These are phyloP conservation scores for Vitis rotundifolia DNA, from an alignment of 164 flowering plant species.

Conservation along the genomic window DNA sequence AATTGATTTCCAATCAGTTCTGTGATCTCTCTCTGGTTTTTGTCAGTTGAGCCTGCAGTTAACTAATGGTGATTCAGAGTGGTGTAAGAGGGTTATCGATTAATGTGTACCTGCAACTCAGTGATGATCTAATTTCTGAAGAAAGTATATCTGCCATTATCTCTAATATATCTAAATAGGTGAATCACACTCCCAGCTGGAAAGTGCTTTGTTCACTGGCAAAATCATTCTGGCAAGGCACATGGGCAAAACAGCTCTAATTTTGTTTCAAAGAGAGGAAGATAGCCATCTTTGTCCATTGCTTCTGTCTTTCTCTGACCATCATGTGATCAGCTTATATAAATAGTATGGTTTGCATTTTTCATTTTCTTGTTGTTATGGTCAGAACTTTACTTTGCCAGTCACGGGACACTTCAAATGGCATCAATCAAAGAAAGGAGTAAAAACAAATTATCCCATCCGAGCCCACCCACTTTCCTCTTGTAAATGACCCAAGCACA, in stretches of 20 bases:
- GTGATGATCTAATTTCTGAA: too few species aligned
- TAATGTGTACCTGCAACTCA: not conserved
- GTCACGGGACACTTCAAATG: too few species aligned
- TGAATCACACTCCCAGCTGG: constrained; percentile 45
- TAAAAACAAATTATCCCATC: too few species aligned
- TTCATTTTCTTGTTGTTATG: too few species aligned
- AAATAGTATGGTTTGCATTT: too few species aligned
- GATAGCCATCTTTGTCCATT: not conserved
- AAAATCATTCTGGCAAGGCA: constrained; percentile 16
- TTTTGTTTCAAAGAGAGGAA: constrained; percentile 22
- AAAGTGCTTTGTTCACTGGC: constrained; percentile 22
- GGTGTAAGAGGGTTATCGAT: too few species aligned
- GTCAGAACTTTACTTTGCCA: too few species aligned
- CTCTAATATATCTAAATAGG: not conserved
- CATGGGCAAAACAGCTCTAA: too few species aligned
- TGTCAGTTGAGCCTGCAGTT: not conserved
- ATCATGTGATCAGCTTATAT: too few species aligned
- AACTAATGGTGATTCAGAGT: not conserved
- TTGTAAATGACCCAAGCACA: not conserved
- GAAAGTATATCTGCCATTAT: too few species aligned
- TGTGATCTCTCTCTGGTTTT: constrained; percentile 8
- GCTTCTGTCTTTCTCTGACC: not conserved
- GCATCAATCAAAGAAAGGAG: too few species aligned
- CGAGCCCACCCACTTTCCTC: too few species aligned
- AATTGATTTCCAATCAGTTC: constrained; percentile 21